Base-by-base conservation (phyloP, 805 yeast genomes). In the Yamadazyma paraphyllophila region DNA sequence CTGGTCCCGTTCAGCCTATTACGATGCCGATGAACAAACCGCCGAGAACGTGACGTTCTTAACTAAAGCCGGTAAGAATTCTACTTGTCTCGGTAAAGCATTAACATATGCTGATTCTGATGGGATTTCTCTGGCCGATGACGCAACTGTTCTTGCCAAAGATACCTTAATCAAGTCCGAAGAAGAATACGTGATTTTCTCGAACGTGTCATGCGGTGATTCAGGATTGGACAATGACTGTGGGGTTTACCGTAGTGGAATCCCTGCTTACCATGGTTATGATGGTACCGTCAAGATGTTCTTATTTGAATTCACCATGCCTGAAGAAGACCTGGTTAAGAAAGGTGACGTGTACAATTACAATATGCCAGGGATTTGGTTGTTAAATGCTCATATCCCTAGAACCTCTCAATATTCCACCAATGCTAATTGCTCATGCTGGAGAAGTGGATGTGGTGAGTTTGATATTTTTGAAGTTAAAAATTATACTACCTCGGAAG, bases 401-500 rank as follows among this genome's bases (percentile, higher is more conserved):
- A 76, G 91, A 71, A 84, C 90, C 14, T 68, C 90, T 2, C 90
- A 85, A 63, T 85, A 83, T 59, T 81, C 83, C 39, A 49, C 66
- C 4, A 80, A 79, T 52, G 66, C 69, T 31, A 80, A 79, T 59
- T 85, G 90, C 63, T 83, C 89, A 6, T 82, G 89, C 57, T 85
- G 91, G 91, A 70, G 77, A 37, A 74, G 84, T 25, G 92, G 91
- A 9, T 83, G 90, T 65, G 90, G 91, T 61, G 90, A 85, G 63
- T 83, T 80, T 54, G 92, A 85, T 64, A 77, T 83, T 53, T 85
- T 85, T 59, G 92, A 85, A 67, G 82, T 81, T 34, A 76, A 82
- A 80, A 85, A 85, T 64, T 43, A 46, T 13, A 53, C 53, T 13
- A 13, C 39, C 12, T 24, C 30, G 15, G 44, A 47, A 39, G 50